Conservation (phyloP, 441 rosid genomes). For the Omphalea diandra region DNA sequence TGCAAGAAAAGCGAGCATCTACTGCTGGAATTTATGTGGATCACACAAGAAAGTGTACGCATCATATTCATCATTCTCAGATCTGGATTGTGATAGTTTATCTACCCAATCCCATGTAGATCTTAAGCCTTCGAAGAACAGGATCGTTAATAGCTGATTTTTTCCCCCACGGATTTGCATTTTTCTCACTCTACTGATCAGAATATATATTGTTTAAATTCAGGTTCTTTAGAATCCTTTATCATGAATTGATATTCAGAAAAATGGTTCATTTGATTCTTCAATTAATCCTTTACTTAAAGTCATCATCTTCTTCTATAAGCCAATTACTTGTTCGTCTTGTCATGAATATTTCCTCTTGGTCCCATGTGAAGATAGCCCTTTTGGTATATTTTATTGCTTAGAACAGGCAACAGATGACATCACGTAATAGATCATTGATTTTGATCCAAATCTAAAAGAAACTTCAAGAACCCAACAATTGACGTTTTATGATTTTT, state of each 20-base stretch:
- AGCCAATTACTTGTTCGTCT: neutral
- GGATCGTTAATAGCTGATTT: neutral
- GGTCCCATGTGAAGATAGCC: neutral
- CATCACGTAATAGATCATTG: neutral
- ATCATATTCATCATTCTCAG: conserved; percentile 73
- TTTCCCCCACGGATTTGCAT: too few species aligned
- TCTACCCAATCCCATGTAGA: too few species aligned
- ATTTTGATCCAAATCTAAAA: neutral
- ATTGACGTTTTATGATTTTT: too few species aligned
- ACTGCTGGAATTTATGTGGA: conserved; percentile 33
- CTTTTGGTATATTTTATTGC: neutral
- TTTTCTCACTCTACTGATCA: too few species aligned
- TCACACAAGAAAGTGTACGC: conserved; percentile 37
- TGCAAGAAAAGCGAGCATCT: conserved; percentile 23
- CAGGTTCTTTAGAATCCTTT: too few species aligned
- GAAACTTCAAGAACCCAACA: conserved; percentile 7
- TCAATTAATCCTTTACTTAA: too few species aligned
- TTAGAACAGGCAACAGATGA: neutral
- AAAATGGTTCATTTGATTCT: too few species aligned
- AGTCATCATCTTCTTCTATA: neutral
- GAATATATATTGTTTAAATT: too few species aligned
- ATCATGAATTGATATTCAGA: too few species aligned
- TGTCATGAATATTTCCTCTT: neutral
- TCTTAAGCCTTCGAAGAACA: conserved; percentile 14
- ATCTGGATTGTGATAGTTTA: conserved; percentile 44